Conservation (phyloP, 2,329 filamentous ascomycete genomes). For the Cladosporium cucumerinum region DNA sequence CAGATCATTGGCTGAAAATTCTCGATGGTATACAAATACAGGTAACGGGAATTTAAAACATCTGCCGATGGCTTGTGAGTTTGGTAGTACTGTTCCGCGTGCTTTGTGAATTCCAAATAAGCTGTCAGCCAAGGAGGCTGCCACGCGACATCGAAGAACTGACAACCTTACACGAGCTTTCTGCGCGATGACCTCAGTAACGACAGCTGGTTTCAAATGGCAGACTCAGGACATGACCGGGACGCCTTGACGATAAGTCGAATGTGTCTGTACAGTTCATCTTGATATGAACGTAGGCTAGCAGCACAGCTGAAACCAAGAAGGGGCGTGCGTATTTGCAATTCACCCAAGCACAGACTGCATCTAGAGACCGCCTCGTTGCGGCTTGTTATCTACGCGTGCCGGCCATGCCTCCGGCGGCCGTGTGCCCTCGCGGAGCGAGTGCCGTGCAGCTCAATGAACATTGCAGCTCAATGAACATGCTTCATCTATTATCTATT, state of each 20-base stretch:
- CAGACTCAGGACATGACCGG: neutral
- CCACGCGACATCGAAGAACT: constrained; percentile 1
- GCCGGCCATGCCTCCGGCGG: too few species aligned
- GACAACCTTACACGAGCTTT: neutral
- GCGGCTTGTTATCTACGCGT: neutral
- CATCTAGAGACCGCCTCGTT: neutral
- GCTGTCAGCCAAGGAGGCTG: neutral
- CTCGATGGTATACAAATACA: neutral
- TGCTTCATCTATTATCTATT: too few species aligned
- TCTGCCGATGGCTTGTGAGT: neutral
- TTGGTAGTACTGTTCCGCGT: neutral
- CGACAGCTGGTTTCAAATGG: neutral
- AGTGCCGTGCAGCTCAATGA: too few species aligned
- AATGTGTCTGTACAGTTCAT: neutral
- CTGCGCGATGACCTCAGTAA: neutral
- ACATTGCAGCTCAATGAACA: too few species aligned
- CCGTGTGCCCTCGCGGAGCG: too few species aligned
- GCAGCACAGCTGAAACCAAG: neutral
- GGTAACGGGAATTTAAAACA: neutral
- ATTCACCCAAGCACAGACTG: neutral
- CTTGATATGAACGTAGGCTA: neutral
- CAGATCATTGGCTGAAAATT: neutral
- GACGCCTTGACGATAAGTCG: neutral
- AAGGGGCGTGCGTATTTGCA: neutral
- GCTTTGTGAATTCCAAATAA: constrained; percentile 1